phyloP scores from a whole-genome alignment of 306 rosid genomes.

The Adenanthera pavonina region DNA sequence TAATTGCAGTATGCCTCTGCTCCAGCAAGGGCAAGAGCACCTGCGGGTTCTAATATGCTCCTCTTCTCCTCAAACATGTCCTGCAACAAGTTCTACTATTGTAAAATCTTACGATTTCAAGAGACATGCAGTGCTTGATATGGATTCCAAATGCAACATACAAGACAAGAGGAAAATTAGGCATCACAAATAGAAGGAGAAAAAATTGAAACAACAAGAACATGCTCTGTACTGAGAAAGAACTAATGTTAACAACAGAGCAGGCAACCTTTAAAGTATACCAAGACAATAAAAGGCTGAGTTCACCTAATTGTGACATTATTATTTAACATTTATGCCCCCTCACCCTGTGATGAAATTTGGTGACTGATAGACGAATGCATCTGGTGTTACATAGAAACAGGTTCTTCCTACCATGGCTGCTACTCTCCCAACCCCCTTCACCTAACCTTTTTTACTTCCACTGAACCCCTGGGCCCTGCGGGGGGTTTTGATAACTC shows the following conservation, averaged over 20 bases:
- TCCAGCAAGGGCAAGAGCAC: constrained; percentile 97
- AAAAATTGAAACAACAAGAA: constrained; percentile 11
- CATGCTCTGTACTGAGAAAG: constrained; percentile 8
- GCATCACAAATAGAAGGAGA: background rate
- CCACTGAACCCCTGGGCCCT: too few species aligned
- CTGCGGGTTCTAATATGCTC: constrained; percentile 96
- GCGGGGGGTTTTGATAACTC: background rate
- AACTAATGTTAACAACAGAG: constrained; percentile 10
- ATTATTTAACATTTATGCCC: background rate
- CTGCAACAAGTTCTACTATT: constrained; percentile 54
- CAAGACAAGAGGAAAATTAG: constrained; percentile 16
- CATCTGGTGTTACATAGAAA: constrained; percentile 14
- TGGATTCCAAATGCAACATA: background rate
- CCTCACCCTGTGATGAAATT: constrained; percentile 19
- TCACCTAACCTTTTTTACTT: background rate
- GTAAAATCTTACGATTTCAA: constrained; percentile 9
- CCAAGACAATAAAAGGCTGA: background rate
- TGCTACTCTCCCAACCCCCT: constrained; percentile 16
- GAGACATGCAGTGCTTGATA: constrained; percentile 8
- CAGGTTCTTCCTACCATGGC: constrained; percentile 16
- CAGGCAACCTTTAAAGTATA: constrained; percentile 12
- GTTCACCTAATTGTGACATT: constrained; percentile 32
- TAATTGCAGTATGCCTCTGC: constrained; percentile 98
- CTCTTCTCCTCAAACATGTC: constrained; percentile 99
- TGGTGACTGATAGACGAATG: background rate